Evolutionary conservation across 1,284 basidiomycete species (phyloP), one percentile per base, ranked within the genome.

Genomic region (Anthracocystis setariae): DNA sequence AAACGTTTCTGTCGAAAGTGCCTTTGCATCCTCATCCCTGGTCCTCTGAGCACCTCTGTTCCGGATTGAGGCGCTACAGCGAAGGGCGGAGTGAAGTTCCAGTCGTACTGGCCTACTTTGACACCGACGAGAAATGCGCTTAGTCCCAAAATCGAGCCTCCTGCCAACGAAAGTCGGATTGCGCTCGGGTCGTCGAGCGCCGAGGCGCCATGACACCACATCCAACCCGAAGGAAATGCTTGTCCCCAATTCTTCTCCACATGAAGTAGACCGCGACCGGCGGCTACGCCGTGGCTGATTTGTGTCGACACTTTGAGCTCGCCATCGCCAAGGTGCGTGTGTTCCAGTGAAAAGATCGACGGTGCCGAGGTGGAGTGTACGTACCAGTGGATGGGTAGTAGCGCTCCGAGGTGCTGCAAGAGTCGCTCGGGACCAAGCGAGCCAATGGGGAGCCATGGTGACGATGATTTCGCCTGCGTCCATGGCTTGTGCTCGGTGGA

Each of bases 241-340:
- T 73, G 64, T 8, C 70, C 70, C 60, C 64, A 67, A 32, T 73
- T 73, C 44, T 68, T 73, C 27, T 73, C 70, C 3, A 60, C 21
- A 42, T 68, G 70, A 18, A 68, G 3, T 29, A 46, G 35, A 1
- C 42, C 70, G 21, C 48, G 17, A 4, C 70, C 70, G 2, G 70
- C 58, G 15, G 70, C 60, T 8, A 64, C 44, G 3, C 53, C 49
- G 21, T 60, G 35, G 29, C 53, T 44, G 20, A 59, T 12, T 21
- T 20, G n/a, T n/a, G 17, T 27, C 17, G 12, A 8, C 12, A 5
- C 39, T 42, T 23, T n/a, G 20, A 4, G 7, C 9, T 27, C 37
- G 20, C n/a, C 4, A 0, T 3, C 27, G 20, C 5, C 12, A 62
- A 25, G 23, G 33, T 40, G 32, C 2, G 21, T 18, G 33, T 72